These are phyloP conservation scores for Pseudogymnoascus sp. DNA, from an alignment of 2,329 filamentous ascomycete species.

Conservation along the genomic window DNA sequence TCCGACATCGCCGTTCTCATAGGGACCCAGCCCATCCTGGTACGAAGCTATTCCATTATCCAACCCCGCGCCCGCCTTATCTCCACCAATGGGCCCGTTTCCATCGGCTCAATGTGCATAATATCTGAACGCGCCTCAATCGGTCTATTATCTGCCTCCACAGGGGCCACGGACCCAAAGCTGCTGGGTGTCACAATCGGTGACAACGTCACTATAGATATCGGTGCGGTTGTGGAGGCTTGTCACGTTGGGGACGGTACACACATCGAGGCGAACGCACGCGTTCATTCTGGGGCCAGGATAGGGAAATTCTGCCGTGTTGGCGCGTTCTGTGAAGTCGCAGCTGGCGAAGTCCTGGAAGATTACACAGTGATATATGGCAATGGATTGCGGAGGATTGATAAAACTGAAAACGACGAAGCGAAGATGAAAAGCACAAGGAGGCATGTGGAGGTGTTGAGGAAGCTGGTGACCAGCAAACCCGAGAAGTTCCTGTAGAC, in stretches of 20 bases:
- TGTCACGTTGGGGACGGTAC: slow-evolving; percentile 42
- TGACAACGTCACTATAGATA: slow-evolving; percentile 55
- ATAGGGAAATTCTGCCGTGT: slow-evolving; percentile 65
- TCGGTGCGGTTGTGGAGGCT: slow-evolving; percentile 51
- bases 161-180: slow-evolving; percentile 17
- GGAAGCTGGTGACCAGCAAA: slow-evolving; percentile 58
- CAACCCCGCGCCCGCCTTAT: slow-evolving; percentile 78
- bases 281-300: slow-evolving; percentile 50
- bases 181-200: slow-evolving; percentile 39
- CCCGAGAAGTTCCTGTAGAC: slow-evolving; percentile 41
- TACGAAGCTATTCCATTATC: slow-evolving; percentile 71
- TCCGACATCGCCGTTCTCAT: slow-evolving; percentile 54
- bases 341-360: slow-evolving; percentile 48
- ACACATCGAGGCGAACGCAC: slow-evolving; percentile 52
- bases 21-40: slow-evolving; percentile 69
- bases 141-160: slow-evolving; percentile 35
- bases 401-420: slow-evolving; percentile 53
- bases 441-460: slow-evolving; percentile 59
- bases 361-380: slow-evolving; percentile 66
- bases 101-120: slow-evolving; percentile 72
- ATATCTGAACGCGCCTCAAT: slow-evolving; percentile 62
- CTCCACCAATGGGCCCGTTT: slow-evolving; percentile 68
- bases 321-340: slow-evolving; percentile 53
- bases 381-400: slow-evolving; percentile 47
- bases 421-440: slow-evolving; percentile 55